Percentiles rank a stretch among this genome's conserved stretches.
phyloP scores from a whole-genome alignment of 164 flowering plant genomes.

The Nymphaea thermarum region DNA sequence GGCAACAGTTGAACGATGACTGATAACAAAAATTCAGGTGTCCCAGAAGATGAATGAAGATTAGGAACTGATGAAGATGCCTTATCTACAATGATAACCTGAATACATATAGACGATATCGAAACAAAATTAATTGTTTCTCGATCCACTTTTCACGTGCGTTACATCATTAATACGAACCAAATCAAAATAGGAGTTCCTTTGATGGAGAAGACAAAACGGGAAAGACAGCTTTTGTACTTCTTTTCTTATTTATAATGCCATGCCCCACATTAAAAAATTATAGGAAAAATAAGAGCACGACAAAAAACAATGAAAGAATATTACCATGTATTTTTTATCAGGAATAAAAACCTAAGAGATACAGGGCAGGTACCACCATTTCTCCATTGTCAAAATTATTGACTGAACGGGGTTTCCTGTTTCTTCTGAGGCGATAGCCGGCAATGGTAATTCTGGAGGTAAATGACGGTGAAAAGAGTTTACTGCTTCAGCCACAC shows the following conservation, averaged over 20 bases:
- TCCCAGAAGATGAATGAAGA: no score
- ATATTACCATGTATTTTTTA: not conserved
- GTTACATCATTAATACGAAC: no score
- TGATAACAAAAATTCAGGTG: no score
- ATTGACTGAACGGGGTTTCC: slow-evolving; percentile 56
- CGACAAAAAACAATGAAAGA: slow-evolving; percentile 3
- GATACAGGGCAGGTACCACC: slow-evolving; percentile 51
- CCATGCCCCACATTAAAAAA: not conserved
- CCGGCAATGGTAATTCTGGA: slow-evolving; percentile 43
- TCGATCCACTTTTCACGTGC: no score
- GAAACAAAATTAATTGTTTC: no score
- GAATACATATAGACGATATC: no score
- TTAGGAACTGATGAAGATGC: no score
- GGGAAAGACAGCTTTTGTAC: no score
- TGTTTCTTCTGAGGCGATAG: slow-evolving; percentile 19
- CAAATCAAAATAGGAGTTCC: no score
- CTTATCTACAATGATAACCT: no score
- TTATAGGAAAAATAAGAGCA: not conserved
- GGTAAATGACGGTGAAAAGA: slow-evolving; percentile 84
- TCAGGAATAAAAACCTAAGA: slow-evolving; percentile 8
- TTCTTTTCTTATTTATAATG: not conserved
- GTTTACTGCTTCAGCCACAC: slow-evolving; percentile 80
- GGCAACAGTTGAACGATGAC: no score
- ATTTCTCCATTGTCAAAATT: slow-evolving; percentile 41
- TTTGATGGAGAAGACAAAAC: no score